Percentiles rank a stretch among this genome's conserved stretches.
phyloP scores from a whole-genome alignment of 106 monocot species.

The Platanthera guangdongensis region DNA sequence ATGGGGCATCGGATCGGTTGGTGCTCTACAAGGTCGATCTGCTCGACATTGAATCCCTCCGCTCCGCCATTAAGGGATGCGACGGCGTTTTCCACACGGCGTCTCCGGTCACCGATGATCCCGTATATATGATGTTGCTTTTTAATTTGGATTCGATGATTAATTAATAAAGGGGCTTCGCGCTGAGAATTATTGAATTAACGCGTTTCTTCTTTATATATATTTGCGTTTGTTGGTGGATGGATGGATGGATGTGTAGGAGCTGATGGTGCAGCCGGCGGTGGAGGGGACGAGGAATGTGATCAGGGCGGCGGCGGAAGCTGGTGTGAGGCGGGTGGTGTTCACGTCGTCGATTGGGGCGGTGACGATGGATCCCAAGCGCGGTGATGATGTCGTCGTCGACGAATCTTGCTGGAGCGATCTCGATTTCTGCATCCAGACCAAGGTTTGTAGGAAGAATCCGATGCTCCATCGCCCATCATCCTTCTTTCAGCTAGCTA shows the following conservation, averaged over 20 bases:
- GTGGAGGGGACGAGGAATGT: slow-evolving; percentile 60
- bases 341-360: slow-evolving; percentile 86
- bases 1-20: slow-evolving; percentile 63
- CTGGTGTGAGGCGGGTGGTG: slow-evolving; percentile 70
- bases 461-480: not conserved
- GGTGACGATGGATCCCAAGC: slow-evolving; percentile 68
- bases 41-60: slow-evolving; percentile 49
- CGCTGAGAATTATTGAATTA: not conserved
- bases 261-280: slow-evolving; percentile 83
- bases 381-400: slow-evolving; percentile 47
- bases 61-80: slow-evolving; percentile 53
- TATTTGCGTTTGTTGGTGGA: not conserved
- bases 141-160: not conserved
- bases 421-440: slow-evolving; percentile 68
- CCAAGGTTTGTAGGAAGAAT: slow-evolving; percentile 19
- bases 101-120: slow-evolving; percentile 80
- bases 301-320: slow-evolving; percentile 55
- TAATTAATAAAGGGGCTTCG: not conserved
- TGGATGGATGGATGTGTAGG: slow-evolving; percentile 22
- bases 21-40: slow-evolving; percentile 58
- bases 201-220: not conserved
- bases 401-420: slow-evolving; percentile 91
- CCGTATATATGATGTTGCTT: slow-evolving; percentile 21
- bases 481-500: too few relatives aligned
- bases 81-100: slow-evolving; percentile 82